phyloP scores from a whole-genome alignment of 176 grass and related monocot species.

The Themeda triandra region DNA sequence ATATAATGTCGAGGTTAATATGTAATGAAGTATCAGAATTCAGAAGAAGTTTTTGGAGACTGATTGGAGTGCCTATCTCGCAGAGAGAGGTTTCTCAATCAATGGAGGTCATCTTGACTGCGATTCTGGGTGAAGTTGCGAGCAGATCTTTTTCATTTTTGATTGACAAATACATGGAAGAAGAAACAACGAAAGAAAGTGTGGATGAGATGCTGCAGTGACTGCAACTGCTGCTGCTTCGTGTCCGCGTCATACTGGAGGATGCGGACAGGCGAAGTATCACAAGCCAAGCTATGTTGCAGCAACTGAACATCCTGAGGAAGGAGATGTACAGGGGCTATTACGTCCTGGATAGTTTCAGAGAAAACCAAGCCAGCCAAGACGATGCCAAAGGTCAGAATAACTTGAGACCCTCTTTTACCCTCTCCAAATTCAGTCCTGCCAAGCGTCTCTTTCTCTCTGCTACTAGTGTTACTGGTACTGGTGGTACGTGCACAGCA shows the following conservation, averaged over 20 bases:
- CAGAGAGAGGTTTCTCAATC: too few species aligned
- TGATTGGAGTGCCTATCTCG: too few species aligned
- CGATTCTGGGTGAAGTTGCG: too few species aligned
- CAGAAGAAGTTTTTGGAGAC: too few species aligned
- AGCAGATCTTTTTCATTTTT: too few species aligned
- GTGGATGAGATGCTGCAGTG: background rate
- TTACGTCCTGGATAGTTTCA: background rate
- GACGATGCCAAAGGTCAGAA: background rate
- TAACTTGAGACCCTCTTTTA: background rate
- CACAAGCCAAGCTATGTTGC: too few species aligned
- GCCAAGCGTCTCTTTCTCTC: background rate
- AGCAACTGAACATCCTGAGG: too few species aligned
- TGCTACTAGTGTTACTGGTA: background rate
- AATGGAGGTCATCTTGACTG: too few species aligned
- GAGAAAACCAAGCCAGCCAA: background rate
- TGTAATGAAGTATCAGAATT: too few species aligned
- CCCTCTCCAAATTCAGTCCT: slow-evolving; percentile 10
- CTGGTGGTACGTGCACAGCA: too few species aligned
- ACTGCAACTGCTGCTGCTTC: background rate
- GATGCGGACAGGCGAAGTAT: background rate
- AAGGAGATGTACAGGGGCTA: too few species aligned
- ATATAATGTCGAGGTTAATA: too few species aligned
- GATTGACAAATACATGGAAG: background rate
- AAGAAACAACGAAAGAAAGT: background rate
- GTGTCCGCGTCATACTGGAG: background rate